Conservation (phyloP, 2,329 filamentous ascomycete genomes). For the Tolypocladium pustulatum region DNA sequence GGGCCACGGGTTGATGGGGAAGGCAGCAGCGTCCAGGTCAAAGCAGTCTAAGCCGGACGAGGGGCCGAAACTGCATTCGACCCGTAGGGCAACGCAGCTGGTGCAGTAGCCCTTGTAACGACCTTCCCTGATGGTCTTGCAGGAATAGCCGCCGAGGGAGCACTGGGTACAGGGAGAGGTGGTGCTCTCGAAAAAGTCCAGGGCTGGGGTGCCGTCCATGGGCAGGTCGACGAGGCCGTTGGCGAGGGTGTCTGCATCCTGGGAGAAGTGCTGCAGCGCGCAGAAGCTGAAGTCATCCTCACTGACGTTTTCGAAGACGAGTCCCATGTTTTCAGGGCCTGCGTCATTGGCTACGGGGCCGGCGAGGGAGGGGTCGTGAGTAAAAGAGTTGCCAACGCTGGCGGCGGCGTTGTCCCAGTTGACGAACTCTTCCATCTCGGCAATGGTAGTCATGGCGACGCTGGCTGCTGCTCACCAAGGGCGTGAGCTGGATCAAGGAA, state of each 20-base stretch:
- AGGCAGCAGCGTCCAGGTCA: constrained; percentile 22
- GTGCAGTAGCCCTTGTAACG: constrained; percentile 50
- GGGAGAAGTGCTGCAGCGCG: constrained; percentile 46
- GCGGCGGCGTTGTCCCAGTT: constrained; percentile 46
- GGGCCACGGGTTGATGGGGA: constrained; percentile 36
- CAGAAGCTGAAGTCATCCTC: constrained; percentile 50
- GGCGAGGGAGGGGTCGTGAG: constrained; percentile 19
- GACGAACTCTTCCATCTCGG: constrained; percentile 53
- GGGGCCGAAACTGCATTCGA: constrained; percentile 47
- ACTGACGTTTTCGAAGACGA: constrained; percentile 44
- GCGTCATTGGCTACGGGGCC: too few relatives aligned
- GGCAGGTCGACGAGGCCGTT: constrained; percentile 15
- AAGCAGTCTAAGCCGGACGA: constrained; percentile 20
- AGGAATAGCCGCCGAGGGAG: constrained; percentile 40
- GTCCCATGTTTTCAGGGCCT: constrained; percentile 31
- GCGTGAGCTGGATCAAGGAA: constrained; percentile 6
- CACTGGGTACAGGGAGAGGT: constrained; percentile 40
- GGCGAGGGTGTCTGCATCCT: constrained; percentile 20
- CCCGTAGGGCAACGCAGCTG: constrained; percentile 48
- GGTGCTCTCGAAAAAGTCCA: constrained; percentile 13
- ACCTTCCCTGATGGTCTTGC: constrained; percentile 51
- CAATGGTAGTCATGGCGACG: constrained; percentile 24
- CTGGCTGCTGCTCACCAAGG: constrained; percentile 1
- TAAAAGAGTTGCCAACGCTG: constrained; percentile 20
- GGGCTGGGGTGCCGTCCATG: constrained; percentile 10